Evolutionary conservation across 768 basidiomycete species (phyloP).

Genomic region (Cubamyces sp.): DNA sequence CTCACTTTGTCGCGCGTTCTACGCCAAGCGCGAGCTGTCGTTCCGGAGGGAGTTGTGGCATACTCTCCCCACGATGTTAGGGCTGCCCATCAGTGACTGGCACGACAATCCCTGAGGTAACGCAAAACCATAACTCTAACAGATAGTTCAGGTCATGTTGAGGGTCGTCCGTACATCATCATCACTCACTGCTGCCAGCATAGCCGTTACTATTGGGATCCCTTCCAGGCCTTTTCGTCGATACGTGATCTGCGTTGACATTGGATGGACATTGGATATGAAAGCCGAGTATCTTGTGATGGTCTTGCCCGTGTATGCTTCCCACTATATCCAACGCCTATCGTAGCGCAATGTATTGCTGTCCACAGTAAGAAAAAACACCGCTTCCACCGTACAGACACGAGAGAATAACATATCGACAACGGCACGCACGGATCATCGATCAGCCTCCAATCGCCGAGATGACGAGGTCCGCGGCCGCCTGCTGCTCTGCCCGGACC

Average conservation of each 20-base stretch:
- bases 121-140: too few species aligned
- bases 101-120: too few species aligned
- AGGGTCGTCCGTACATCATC: too few species aligned
- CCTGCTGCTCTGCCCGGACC: constrained; percentile 90
- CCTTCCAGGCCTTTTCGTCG: too few species aligned
- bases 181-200: too few species aligned
- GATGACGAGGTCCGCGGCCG: constrained; percentile 85
- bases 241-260: too few species aligned
- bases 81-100: neutral
- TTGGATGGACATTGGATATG: too few species aligned
- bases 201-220: too few species aligned
- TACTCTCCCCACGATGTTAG: neutral
- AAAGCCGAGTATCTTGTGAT: too few species aligned
- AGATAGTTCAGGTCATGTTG: too few species aligned
- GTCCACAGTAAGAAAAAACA: constrained; percentile 2
- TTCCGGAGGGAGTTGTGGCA: neutral
- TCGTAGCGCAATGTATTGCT: neutral
- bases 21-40: neutral
- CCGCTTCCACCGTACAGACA: constrained; percentile 13
- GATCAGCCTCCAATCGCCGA: constrained; percentile 66
- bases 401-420: neutral
- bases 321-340: too few species aligned
- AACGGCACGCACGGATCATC: constrained; percentile 6
- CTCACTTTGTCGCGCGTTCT: neutral
- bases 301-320: too few species aligned